Evolutionary conservation across 2,329 filamentous ascomycete species (phyloP), one percentile per base, ranked within the genome.

Genomic region (Pseudogymnoascus sp.): DNA sequence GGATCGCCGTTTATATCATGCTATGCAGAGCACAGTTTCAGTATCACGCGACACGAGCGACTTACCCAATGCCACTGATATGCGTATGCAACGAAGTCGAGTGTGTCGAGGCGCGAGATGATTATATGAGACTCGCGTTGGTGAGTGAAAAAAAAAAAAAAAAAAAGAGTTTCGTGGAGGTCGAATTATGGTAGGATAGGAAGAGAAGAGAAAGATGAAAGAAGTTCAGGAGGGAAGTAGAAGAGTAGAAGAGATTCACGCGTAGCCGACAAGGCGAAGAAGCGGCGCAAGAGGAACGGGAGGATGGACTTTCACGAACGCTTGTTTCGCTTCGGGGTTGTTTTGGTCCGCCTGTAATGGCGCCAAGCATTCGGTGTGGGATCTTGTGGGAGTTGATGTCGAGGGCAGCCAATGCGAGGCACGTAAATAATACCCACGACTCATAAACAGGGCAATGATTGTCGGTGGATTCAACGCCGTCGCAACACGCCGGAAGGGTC

Each of bases 381-480:
- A 52, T 52, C 25, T 5, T 25, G 45, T 52, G 25, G 45, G 45
- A 52, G 23, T 28, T 30, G 45, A 25, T 19, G 45, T 52, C n/a
- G 45, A 6, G 45, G 25, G 25, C 45, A 52, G 45, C 45, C 45
- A 52, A 52, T 52, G 45, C 25, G n/a, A 52, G 9, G n/a, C 45
- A 52, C 45, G 45, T 3, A 52, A 30, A 6, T 11, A n/a, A 33
- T 52, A 33, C 25, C 25, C 45, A 52, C 45, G 45, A 52, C 25
- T 52, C 45, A 52, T 52, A 30, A 52, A 52, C 45, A 52, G 45
- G 45, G 45, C 45, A 52, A 52, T 52, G 45, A 52, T 52, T 52
- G n/a, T 30, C 45, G 14, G 25, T 52, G 25, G 23, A 52, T 52
- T 52, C 45, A 9, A 30, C 45, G 45, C 45, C 45, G 45, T 52